Conservation (phyloP, 352 stramenopile species). For the Halophytophthora polymorphica region DNA sequence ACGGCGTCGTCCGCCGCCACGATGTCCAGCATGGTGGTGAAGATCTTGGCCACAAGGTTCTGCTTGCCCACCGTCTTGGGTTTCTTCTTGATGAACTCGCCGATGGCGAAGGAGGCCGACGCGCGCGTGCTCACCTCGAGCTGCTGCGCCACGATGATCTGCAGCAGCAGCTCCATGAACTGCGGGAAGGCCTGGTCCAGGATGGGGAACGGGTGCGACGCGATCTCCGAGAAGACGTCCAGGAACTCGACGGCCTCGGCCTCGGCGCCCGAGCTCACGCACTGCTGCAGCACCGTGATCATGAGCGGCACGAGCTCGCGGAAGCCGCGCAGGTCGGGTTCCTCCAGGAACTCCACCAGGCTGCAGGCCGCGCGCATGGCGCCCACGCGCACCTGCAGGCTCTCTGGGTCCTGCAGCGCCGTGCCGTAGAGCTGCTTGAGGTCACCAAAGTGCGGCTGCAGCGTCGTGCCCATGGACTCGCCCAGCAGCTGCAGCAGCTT, state of each 20-base stretch:
- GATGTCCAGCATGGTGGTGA: constrained; percentile 85
- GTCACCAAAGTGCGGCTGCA: constrained; percentile 80
- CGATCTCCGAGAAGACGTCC: constrained; percentile 84
- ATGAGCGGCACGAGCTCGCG: constrained; percentile 77
- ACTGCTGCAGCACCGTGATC: constrained; percentile 85
- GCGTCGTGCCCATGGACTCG: constrained; percentile 87
- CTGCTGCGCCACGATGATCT: constrained; percentile 73
- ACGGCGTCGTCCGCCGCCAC: constrained; percentile 72
- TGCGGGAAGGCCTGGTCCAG: constrained; percentile 75
- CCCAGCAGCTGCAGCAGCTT: constrained; percentile 92
- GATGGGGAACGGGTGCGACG: constrained; percentile 81
- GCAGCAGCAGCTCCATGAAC: constrained; percentile 82
- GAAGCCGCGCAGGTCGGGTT: constrained; percentile 68
- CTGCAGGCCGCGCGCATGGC: constrained; percentile 78
- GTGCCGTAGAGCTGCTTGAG: constrained; percentile 76
- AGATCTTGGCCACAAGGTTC: constrained; percentile 78
- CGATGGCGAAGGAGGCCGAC: constrained; percentile 77
- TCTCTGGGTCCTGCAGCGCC: constrained; percentile 74
- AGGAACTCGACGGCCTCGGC: constrained; percentile 83
- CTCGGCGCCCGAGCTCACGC: constrained; percentile 72
- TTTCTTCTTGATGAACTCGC: constrained; percentile 88
- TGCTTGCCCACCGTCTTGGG: constrained; percentile 88
- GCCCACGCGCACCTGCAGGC: constrained; percentile 78
- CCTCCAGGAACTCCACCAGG: constrained; percentile 80
- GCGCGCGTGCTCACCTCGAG: constrained; percentile 78